A percentile compares a stretch with the other conserved stretches of the same genome.
Evolutionary conservation across 2,329 filamentous ascomycete species (phyloP).

Genomic region (Ophiostoma himal-ulmi): DNA sequence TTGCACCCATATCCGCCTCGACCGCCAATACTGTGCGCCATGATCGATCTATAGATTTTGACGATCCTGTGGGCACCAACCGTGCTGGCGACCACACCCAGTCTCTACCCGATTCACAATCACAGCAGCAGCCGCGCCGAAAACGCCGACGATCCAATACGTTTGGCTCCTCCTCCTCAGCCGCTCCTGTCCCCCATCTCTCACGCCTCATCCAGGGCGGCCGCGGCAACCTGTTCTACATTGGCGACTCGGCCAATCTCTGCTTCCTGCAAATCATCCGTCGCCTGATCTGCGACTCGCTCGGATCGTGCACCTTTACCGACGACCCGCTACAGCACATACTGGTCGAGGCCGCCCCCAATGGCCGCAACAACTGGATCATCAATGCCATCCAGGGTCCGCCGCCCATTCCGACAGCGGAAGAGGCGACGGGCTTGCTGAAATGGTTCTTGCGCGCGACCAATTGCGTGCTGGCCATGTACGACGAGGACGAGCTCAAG

Average conservation of each 20-base stretch:
- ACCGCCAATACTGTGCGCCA: neutral
- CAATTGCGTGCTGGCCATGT: constrained; percentile 32
- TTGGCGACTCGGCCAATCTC: constrained; percentile 35
- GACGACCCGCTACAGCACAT: constrained; percentile 34
- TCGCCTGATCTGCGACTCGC: constrained; percentile 30
- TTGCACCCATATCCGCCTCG: constrained; percentile 10
- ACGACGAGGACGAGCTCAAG: constrained; percentile 31
- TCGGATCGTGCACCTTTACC: constrained; percentile 33
- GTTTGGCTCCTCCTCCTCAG: neutral
- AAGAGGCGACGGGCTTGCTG: constrained; percentile 31
- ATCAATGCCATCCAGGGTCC: constrained; percentile 24
- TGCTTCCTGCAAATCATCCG: constrained; percentile 35
- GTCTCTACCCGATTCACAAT: neutral
- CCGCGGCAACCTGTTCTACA: constrained; percentile 34
- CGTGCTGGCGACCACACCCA: neutral
- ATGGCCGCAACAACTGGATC: constrained; percentile 30
- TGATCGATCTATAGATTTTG: constrained; percentile 16
- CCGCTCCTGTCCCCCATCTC: constrained; percentile 26
- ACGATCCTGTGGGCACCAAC: neutral
- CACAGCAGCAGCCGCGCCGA: constrained; percentile 12
- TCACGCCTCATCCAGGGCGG: constrained; percentile 34
- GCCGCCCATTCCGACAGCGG: constrained; percentile 26
- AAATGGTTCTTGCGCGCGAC: constrained; percentile 32
- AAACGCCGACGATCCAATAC: constrained; percentile 18
- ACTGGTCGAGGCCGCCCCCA: constrained; percentile 34